Evolutionary conservation across 352 stramenopile genomes (phyloP).

Genomic region (Peronosclerospora sorghi): DNA sequence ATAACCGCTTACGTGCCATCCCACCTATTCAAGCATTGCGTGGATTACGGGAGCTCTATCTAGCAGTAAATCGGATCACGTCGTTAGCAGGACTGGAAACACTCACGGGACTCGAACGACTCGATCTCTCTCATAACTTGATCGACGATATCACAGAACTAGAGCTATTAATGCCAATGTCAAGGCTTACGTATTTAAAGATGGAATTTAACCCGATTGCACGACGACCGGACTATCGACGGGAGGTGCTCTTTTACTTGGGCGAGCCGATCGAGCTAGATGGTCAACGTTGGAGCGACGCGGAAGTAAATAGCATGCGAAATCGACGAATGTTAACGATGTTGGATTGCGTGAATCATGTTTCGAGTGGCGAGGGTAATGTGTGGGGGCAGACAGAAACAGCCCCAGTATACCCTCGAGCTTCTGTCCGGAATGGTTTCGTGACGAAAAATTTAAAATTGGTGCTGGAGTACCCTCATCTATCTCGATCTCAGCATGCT

Average conservation of each 20-base stretch:
- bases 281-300: slow-evolving; percentile 37
- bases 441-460: slow-evolving; percentile 22
- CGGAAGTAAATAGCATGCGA: slow-evolving; percentile 68
- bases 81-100: slow-evolving; percentile 43
- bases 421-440: slow-evolving; percentile 8
- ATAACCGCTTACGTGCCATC: slow-evolving; percentile 45
- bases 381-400: slow-evolving; percentile 16
- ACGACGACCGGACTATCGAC: slow-evolving; percentile 57
- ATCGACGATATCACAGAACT: slow-evolving; percentile 44
- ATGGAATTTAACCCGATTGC: slow-evolving; percentile 71
- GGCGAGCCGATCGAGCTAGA: slow-evolving; percentile 58
- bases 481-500: slow-evolving; percentile 13
- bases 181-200: slow-evolving; percentile 30
- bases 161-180: slow-evolving; percentile 35
- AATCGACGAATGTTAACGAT: slow-evolving; percentile 36
- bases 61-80: slow-evolving; percentile 54
- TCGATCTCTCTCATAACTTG: slow-evolving; percentile 68
- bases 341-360: background rate
- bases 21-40: slow-evolving; percentile 32
- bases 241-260: slow-evolving; percentile 75
- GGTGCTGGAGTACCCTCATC: slow-evolving; percentile 28
- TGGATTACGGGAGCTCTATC: slow-evolving; percentile 38
- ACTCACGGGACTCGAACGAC: slow-evolving; percentile 28
- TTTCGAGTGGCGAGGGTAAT: slow-evolving; percentile 1
- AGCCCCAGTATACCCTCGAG: slow-evolving; percentile 16